phyloP scores from a whole-genome alignment of 1,139 yeast genomes.

The Zygosaccharomyces pseudobailii region DNA sequence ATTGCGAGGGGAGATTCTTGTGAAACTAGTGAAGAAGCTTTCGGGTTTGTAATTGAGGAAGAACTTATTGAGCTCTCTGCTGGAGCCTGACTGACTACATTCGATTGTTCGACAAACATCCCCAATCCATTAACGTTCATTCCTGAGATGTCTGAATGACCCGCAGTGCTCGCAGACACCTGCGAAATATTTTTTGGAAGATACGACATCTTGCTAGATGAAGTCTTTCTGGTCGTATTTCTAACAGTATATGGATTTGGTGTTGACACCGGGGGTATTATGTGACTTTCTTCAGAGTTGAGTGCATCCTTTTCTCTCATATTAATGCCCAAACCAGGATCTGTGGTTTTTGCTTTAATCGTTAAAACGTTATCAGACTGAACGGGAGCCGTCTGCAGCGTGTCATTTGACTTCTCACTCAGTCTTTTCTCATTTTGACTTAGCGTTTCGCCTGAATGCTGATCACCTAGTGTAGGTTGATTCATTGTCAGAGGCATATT shows the following conservation, averaged over 20 bases:
- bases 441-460: constrained; percentile 1
- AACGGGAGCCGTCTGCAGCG: not conserved
- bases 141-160: not conserved
- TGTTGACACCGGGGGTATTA: not conserved
- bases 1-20: not conserved
- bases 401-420: not conserved
- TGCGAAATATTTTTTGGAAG: not conserved
- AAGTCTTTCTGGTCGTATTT: not conserved
- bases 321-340: not conserved
- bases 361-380: not conserved
- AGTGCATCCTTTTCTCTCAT: not conserved
- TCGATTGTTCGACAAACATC: constrained; percentile 1
- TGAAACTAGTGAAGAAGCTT: not conserved
- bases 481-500: not conserved
- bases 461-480: not conserved
- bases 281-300: not conserved
- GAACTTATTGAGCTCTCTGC: no score
- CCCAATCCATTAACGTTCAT: constrained; percentile 1
- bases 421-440: not conserved
- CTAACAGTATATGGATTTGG: constrained; percentile 1
- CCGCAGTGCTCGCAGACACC: not conserved
- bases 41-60: not conserved
- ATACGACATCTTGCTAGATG: not conserved
- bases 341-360: not conserved
- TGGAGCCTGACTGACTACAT: not conserved